Evolutionary conservation across 2,329 filamentous ascomycete genomes (phyloP), one percentile per base, ranked within the genome.

Genomic region (Ceratocystis eucalypticola): DNA sequence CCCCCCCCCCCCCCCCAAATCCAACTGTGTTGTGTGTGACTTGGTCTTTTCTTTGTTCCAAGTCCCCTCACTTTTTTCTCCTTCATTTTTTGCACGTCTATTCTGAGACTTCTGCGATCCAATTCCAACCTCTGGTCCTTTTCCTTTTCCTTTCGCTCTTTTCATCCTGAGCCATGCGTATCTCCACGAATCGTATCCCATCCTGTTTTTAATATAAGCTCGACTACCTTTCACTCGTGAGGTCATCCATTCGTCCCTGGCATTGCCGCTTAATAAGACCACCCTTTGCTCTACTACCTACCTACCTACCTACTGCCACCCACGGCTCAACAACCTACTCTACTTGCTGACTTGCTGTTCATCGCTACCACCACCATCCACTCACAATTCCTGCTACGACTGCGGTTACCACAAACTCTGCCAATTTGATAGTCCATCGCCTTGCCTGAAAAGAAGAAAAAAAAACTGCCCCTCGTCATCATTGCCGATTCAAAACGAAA

Each of bases 11-110:
- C 28, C 5, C 30, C 30, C 30, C 6, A 33, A 8, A 33, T 33
- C 30, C 30, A 33, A 33, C 6, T 33, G 30, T 33, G 41, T 61
- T 46, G 22, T 64, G 46, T 55, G 62, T 57, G 62, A 64, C 50
- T 48, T 64, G 46, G 33, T 55, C 46, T 64, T 37, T 64, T 50
- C 30, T 64, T 50, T 48, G 22, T 41, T 33, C n/a, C 22, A 62
- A 46, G 61, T 46, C 48, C 48, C 62, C 62, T 25, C 53, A 61
- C 53, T 28, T 65, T 30, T 61, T 44, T 46, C 25, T 44, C 37
- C 57, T 62, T 17, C 4, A 28, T 22, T 62, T 66, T 57, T 63
- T 66, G 28, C 44, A 46, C 53, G 48, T 30, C 20, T 57, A 28
- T 30, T 57, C 30, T 57, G 53, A 57, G 25, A 57, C 61, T 30